Conservation (phyloP, 208 protist species). For the Leishmania mexicana region DNA sequence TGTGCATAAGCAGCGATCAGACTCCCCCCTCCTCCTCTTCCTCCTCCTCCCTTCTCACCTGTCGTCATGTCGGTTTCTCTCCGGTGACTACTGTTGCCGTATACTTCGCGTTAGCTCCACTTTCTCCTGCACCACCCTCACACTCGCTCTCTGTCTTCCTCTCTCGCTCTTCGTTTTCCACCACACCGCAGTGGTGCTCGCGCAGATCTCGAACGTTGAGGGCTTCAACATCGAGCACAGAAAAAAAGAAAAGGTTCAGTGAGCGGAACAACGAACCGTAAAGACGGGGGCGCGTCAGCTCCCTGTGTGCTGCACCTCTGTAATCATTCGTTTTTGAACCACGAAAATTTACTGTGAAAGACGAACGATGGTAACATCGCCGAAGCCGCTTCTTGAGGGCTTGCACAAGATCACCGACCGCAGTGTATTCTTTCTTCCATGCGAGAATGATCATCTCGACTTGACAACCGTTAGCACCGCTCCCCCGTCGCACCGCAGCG, state of each 20-base stretch:
- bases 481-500: conserved; percentile 56
- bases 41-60: no score
- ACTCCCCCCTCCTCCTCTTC: background rate
- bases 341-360: background rate
- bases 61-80: background rate
- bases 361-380: background rate
- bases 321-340: background rate
- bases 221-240: background rate
- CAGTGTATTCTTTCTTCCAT: conserved; percentile 59
- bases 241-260: background rate
- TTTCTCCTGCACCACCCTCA: background rate
- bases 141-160: background rate
- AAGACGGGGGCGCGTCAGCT: background rate
- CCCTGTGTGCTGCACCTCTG: background rate
- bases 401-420: conserved; percentile 49
- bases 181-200: background rate
- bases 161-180: background rate
- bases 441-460: conserved; percentile 41
- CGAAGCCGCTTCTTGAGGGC: conserved; percentile 23
- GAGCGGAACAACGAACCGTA: background rate
- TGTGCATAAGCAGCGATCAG: background rate
- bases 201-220: background rate
- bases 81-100: background rate
- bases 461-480: conserved; percentile 58
- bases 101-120: background rate